phyloP scores from a whole-genome alignment of 176 grass and related monocot genomes.

The Musa schizocarpa region DNA sequence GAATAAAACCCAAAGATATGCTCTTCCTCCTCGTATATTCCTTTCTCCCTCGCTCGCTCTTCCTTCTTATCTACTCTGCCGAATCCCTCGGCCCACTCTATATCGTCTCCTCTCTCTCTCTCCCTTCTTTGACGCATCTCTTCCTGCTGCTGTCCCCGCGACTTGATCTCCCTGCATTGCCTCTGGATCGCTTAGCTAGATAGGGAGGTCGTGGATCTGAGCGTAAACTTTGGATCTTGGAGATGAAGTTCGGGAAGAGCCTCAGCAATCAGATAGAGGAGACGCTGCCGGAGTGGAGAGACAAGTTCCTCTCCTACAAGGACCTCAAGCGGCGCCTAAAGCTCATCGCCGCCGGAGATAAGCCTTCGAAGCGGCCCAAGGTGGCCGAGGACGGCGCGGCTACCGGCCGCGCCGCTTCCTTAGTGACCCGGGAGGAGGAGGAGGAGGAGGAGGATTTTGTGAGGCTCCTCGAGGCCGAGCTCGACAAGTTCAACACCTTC shows the following conservation, averaged over 20 bases:
- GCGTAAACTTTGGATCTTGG: neutral
- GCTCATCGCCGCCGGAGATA: conserved; percentile 32
- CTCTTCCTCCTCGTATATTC: conserved; percentile 9
- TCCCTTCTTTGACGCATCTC: neutral
- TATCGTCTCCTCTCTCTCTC: neutral
- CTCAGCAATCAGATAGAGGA: conserved; percentile 92
- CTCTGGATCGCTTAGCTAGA: neutral
- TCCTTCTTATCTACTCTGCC: neutral
- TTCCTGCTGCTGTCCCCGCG: neutral
- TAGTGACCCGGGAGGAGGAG: neutral
- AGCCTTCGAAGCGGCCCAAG: conserved; percentile 41
- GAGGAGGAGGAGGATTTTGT: conserved; percentile 66
- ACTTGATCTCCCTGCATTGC: neutral
- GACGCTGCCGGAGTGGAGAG: conserved; percentile 94
- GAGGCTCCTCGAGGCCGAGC: conserved; percentile 71
- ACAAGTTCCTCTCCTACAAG: conserved; percentile 97
- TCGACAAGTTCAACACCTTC: conserved; percentile 88
- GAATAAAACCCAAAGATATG: conserved; percentile 7
- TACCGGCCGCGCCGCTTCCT: neutral
- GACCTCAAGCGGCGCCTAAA: conserved; percentile 93
- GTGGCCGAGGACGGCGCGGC: conserved; percentile 9
- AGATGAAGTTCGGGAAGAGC: conserved; percentile 97
- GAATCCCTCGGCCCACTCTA: neutral
- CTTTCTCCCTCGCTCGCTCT: neutral
- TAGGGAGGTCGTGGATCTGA: neutral